phyloP scores from a whole-genome alignment of 805 yeast species.

The Lipomyces yamanashiensis region DNA sequence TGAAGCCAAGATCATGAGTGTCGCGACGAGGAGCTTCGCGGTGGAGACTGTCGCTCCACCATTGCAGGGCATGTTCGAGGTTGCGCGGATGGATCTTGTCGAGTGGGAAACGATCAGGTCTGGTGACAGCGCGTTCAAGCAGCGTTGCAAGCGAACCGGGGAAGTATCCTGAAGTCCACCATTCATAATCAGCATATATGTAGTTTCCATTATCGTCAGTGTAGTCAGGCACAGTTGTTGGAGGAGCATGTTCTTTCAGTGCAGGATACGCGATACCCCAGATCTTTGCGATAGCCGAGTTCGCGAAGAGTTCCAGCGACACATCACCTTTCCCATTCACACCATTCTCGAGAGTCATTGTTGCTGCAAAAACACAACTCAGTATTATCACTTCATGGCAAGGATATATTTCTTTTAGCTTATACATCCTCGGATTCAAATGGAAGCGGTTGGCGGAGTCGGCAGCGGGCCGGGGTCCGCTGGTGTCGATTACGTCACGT shows the following conservation, averaged over 20 bases:
- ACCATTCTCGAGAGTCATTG: not conserved
- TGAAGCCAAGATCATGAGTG: constrained; percentile 45
- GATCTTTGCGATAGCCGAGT: constrained; percentile 26
- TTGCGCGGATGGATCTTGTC: constrained; percentile 8
- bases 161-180: constrained; percentile 24
- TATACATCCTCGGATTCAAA: not conserved
- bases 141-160: constrained; percentile 16
- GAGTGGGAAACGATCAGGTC: constrained; percentile 7
- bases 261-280: constrained; percentile 32
- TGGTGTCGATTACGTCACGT: not conserved
- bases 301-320: constrained; percentile 13
- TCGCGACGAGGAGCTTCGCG: constrained; percentile 34
- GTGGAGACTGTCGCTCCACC: constrained; percentile 17
- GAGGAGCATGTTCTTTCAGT: constrained; percentile 11
- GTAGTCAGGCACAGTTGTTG: constrained; percentile 16
- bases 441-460: not conserved
- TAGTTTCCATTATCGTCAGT: constrained; percentile 10
- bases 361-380: not conserved
- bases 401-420: not conserved
- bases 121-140: constrained; percentile 14
- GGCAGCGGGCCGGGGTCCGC: constrained; percentile 5
- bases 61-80: constrained; percentile 13
- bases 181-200: constrained; percentile 8
- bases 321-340: not conserved
- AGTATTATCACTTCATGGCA: not conserved